phyloP scores from a whole-genome alignment of 345 rosid species.

The Euphorbia pulcherrima region DNA sequence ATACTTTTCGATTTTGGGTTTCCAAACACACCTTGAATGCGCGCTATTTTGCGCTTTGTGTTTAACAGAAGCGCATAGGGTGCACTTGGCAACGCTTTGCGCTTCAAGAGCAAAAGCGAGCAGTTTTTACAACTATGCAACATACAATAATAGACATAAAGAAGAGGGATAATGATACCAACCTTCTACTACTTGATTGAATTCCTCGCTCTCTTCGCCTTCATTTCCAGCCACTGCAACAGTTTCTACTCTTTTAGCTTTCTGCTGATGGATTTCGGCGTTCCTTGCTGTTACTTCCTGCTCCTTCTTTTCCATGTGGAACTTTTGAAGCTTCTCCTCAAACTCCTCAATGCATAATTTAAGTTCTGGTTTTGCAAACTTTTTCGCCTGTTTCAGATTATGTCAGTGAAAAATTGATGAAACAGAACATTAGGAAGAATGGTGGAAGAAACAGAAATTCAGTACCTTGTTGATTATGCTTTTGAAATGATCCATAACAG shows the following conservation, averaged over 20 bases:
- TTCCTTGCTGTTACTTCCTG: slow-evolving; percentile 90
- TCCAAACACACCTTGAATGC: too few relatives aligned
- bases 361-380: slow-evolving; percentile 92
- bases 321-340: slow-evolving; percentile 86
- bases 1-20: too few relatives aligned
- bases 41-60: too few relatives aligned
- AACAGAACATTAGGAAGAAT: slow-evolving; percentile 8
- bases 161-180: slow-evolving; percentile 16
- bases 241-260: slow-evolving; percentile 43
- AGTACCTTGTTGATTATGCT: slow-evolving; percentile 83
- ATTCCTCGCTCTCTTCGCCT: slow-evolving; percentile 43
- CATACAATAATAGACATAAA: slow-evolving; percentile 1
- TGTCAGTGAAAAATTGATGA: slow-evolving; percentile 7
- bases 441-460: background rate
- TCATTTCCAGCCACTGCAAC: slow-evolving; percentile 34
- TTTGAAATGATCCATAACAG: slow-evolving; percentile 78
- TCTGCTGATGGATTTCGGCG: slow-evolving; percentile 71
- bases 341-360: slow-evolving; percentile 88
- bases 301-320: slow-evolving; percentile 85
- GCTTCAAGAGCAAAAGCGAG: too few relatives aligned
- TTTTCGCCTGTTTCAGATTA: slow-evolving; percentile 61
- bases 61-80: too few relatives aligned
- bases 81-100: too few relatives aligned
- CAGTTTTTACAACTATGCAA: too few relatives aligned
- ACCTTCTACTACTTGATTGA: slow-evolving; percentile 59